Conservation (phyloP, 495 filamentous ascomycete species). For the Penicillium coprophilum region DNA sequence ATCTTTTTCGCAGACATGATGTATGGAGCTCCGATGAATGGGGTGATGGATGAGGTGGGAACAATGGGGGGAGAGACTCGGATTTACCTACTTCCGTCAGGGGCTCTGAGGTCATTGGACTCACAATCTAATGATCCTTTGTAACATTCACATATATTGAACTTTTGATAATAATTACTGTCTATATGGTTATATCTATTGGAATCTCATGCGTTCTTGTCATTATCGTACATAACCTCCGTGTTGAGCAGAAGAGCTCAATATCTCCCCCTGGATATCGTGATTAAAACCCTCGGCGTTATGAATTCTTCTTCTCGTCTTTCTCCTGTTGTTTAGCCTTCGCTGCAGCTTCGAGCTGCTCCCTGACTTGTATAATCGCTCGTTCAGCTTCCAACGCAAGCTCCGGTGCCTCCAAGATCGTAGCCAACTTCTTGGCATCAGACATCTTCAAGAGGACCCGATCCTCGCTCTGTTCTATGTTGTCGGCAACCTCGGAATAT, state of each 20-base stretch:
- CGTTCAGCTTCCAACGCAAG: constrained; percentile 86
- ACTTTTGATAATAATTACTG: neutral
- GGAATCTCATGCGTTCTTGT: neutral
- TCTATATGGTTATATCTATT: neutral
- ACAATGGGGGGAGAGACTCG: constrained; percentile 16
- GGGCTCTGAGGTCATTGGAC: constrained; percentile 24
- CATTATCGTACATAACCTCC: constrained; percentile 4
- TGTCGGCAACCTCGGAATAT: constrained; percentile 38
- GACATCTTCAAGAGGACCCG: constrained; percentile 59
- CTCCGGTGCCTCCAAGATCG: constrained; percentile 73
- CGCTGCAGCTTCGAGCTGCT: constrained; percentile 54
- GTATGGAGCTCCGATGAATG: constrained; percentile 15
- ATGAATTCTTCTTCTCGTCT: constrained; percentile 31
- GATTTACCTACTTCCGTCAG: constrained; percentile 20
- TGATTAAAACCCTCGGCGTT: constrained; percentile 6
- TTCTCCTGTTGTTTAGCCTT: constrained; percentile 28
- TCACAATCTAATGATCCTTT: neutral
- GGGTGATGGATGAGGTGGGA: constrained; percentile 19
- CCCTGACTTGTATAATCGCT: constrained; percentile 83
- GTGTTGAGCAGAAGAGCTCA: neutral
- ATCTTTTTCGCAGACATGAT: constrained; percentile 78
- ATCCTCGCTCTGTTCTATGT: constrained; percentile 51
- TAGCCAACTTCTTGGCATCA: constrained; percentile 62
- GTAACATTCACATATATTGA: neutral
- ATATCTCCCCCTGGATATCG: neutral